Evolutionary conservation across 2,329 filamentous ascomycete genomes (phyloP), one percentile per base, ranked within the genome.

Genomic region (Madurella fahalii): DNA sequence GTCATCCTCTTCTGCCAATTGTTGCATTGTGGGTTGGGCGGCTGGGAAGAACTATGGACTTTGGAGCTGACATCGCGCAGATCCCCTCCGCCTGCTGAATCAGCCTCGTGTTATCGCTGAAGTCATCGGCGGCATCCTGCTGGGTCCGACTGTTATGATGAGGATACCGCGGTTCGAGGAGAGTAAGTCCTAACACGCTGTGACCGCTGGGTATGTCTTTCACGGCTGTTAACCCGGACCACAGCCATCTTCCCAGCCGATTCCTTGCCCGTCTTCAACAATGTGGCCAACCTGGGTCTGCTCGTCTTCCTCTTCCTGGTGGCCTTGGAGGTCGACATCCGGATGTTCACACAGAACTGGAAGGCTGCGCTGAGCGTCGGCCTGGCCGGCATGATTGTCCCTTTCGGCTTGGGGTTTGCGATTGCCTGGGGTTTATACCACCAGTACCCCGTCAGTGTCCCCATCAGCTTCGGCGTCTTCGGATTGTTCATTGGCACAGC

Each of bases 91-190:
- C n/a, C 56, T 63, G 46, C 44, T 66, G 39, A 59, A 62, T 60
- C 87, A 91, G 68, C 88, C 88, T 54, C 81, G 85, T 53, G 88
- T 92, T 57, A 90, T 91, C 61, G 86, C 87, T 49, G 87, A 91
- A 74, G 87, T 92, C 54, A 83, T 91, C 53, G 87, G 85, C 40
- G 88, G 88, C 56, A 87, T 92, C 63, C 71, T 96, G 39, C 79
- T 96, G 1, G 91, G 91, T 3, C 91, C 91, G 1, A 94, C 91
- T 0, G 87, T 95, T 18, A 87, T 95, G 83, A 90, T 90, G 65
- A 84, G 87, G 50, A 90, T 95, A 18, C 90, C 90, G 1, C 84
- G 85, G 40, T 96, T 95, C 73, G 77, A 82, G 48, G 71, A 76
- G 2, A 50, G 62, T 63, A 57, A 8, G 42, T 44, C 9, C 34